Evolutionary conservation across 148 eudicot genomes (phyloP).

Genomic region (Oxyria digyna): DNA sequence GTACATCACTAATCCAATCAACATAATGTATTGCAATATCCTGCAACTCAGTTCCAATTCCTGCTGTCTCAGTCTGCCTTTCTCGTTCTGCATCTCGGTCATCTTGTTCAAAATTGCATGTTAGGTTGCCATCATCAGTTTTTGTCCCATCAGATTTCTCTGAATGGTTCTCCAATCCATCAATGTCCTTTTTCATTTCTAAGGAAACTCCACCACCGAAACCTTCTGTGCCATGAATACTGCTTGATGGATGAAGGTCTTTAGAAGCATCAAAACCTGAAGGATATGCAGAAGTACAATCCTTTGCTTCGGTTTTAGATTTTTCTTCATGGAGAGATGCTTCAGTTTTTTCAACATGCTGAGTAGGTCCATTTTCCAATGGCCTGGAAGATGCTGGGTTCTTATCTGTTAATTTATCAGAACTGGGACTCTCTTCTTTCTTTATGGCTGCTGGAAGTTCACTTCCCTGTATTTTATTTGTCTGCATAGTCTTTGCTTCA

Average conservation of each 20-base stretch:
- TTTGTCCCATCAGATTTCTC: background rate
- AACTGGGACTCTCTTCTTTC: constrained; percentile 16
- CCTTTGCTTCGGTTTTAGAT: constrained; percentile 15
- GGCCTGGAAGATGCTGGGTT: constrained; percentile 10
- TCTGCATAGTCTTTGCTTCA: constrained; percentile 17
- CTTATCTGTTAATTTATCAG: constrained; percentile 18
- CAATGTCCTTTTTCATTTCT: constrained; percentile 21
- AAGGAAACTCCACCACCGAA: constrained; percentile 16
- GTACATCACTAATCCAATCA: constrained; percentile 67
- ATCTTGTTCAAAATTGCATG: constrained; percentile 13
- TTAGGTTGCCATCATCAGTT: constrained; percentile 10
- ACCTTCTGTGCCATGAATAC: constrained; percentile 12
- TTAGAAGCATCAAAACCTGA: constrained; percentile 17
- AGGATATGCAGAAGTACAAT: constrained; percentile 6
- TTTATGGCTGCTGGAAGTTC: constrained; percentile 12
- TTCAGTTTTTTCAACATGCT: constrained; percentile 18
- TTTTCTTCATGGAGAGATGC: constrained; percentile 16
- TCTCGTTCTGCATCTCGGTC: constrained; percentile 18
- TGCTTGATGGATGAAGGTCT: constrained; percentile 18
- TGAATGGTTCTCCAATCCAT: constrained; percentile 1
- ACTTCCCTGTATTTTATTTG: constrained; percentile 18
- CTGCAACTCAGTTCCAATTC: constrained; percentile 13
- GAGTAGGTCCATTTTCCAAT: constrained; percentile 14
- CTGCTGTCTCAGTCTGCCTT: constrained; percentile 22
- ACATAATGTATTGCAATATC: constrained; percentile 32